Evolutionary conservation across 805 yeast species (phyloP).

Genomic region (Saturnispora halmiae): DNA sequence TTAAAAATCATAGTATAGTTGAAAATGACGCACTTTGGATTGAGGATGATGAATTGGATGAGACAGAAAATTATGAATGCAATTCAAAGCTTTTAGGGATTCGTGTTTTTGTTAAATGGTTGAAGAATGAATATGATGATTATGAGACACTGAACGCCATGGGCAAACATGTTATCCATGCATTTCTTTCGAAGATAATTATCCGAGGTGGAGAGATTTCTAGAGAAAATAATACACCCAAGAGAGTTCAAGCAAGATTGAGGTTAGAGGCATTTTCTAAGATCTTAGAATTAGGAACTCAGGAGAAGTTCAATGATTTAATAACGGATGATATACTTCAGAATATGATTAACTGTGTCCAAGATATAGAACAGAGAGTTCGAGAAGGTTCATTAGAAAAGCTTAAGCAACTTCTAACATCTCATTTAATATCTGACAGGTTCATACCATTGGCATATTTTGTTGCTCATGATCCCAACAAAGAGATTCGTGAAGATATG

Average conservation of each 20-base stretch:
- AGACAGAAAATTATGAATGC: constrained; percentile 14
- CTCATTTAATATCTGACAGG: constrained; percentile 48
- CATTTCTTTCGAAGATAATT: constrained; percentile 55
- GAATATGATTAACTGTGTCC: constrained; percentile 48
- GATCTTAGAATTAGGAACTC: constrained; percentile 54
- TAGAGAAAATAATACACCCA: constrained; percentile 48
- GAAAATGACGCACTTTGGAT: constrained; percentile 26
- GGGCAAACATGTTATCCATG: constrained; percentile 52
- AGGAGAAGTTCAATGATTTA: constrained; percentile 41
- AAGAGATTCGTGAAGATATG: constrained; percentile 38
- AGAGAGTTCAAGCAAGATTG: constrained; percentile 46
- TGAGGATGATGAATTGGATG: constrained; percentile 18
- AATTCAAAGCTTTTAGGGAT: constrained; percentile 33
- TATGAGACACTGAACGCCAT: constrained; percentile 34
- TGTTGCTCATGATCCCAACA: constrained; percentile 67
- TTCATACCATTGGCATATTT: constrained; percentile 63
- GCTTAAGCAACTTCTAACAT: constrained; percentile 43
- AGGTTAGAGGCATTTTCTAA: constrained; percentile 60
- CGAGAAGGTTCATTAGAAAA: constrained; percentile 42
- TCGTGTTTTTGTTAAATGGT: constrained; percentile 49
- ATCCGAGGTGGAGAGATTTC: constrained; percentile 75
- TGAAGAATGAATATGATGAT: constrained; percentile 29
- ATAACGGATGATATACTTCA: constrained; percentile 45
- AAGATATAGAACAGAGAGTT: constrained; percentile 55
- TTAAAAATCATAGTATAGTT: constrained; percentile 38